Evolutionary conservation across 805 yeast genomes (phyloP), one percentile per base, ranked within the genome.

Genomic region (Barnettozyma sp.): DNA sequence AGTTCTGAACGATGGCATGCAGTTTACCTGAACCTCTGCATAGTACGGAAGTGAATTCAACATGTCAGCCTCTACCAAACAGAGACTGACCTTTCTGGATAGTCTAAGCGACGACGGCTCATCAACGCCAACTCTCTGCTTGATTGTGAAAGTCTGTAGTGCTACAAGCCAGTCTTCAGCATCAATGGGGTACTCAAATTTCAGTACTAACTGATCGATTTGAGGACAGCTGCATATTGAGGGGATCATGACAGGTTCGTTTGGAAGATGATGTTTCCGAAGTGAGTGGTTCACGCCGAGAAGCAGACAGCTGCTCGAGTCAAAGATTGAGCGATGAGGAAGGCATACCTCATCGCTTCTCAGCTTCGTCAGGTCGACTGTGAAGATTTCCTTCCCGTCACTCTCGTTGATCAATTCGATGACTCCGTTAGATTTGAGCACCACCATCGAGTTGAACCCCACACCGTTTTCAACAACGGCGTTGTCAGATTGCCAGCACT

Each of bases 151-250:
- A 11, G 82, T 75, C 30, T 68, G 70, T 39, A 82, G 56, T 0
- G 84, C 78, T 10, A 82, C 82, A 42, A 71, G 65, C 88, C 92
- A 82, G 52, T 80, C 87, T 49, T 81, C 88, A 28, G 81, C 62
- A 54, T 81, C 88, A 16, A 76, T 74, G 45, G 73, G 74, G 26
- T 77, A 59, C 3, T 84, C 82, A 43, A 82, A 82, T 43, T 72
- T 75, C 33, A 82, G 60, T 16, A 79, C 57, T 4, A 78, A 62
- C 33, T 80, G 48, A 21, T 41, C 15, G 40, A 44, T 29, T 42
- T 44, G 45, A 4, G 17, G 2, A 27, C 12, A 17, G 8, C 21
- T 27, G 30, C 14, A 27, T 27, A 27, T 27, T 17, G 30, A 41
- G 35, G n/a, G 23, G 22, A 15, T 29, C 30, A 8, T 36, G 20